These are phyloP conservation scores for Lonicera japonica DNA, from an alignment of 129 eudicot genomes.

Conservation along the genomic window DNA sequence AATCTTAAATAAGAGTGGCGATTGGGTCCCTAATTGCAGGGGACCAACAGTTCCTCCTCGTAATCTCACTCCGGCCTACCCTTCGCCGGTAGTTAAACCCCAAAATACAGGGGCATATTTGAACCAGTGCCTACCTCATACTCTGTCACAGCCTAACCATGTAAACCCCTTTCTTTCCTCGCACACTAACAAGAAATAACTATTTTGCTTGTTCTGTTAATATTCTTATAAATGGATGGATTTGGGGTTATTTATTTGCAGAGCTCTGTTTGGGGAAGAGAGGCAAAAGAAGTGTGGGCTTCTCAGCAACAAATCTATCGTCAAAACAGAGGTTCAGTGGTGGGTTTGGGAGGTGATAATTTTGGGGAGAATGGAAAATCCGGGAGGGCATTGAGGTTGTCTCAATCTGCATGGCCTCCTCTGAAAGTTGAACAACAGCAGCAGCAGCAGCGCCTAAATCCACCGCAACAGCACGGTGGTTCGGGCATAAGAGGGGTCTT, in stretches of 20 bases:
- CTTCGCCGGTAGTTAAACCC: background rate
- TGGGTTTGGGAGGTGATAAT: background rate
- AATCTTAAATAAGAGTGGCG: constrained; percentile 31
- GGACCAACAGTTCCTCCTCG: constrained; percentile 11
- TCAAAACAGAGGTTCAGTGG: constrained; percentile 6
- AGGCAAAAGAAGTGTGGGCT: background rate
- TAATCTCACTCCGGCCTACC: constrained; percentile 2
- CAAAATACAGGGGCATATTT: background rate
- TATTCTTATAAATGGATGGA: too few species aligned
- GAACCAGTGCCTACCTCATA: background rate
- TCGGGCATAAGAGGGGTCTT: constrained; percentile 9
- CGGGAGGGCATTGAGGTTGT: constrained; percentile 10
- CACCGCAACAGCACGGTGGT: background rate
- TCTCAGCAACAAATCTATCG: background rate
- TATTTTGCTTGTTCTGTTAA: background rate
- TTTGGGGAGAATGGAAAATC: constrained; percentile 4
- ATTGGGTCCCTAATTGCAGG: background rate
- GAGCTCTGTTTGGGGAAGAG: background rate
- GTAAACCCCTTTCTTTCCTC: constrained; percentile 9
- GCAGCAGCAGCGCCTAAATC: constrained; percentile 11
- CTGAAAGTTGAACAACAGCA: constrained; percentile 13
- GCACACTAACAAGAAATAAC: too few species aligned
- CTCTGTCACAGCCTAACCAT: constrained; percentile 4
- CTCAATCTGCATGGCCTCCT: constrained; percentile 41
- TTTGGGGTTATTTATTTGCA: background rate